Base-by-base conservation (phyloP, 352 stramenopile genomes). In the Phytophthora citrophthora region DNA sequence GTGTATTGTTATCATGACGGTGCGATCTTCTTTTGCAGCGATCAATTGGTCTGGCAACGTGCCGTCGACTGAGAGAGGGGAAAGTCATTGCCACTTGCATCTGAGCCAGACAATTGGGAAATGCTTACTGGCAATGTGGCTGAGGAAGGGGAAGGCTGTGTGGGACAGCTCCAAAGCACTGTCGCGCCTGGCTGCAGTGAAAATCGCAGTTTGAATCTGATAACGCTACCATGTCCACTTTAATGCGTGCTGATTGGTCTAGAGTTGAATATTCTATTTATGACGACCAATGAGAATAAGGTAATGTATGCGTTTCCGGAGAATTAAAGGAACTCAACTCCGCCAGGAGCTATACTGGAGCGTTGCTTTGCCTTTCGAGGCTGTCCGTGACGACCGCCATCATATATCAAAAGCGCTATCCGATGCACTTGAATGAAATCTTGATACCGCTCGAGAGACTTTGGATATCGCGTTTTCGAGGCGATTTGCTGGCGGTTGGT, bases 151-250 rank as follows among this genome's bases (percentile, higher is more conserved):
- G 43, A 48, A 43, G 51, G 26, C 26, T 24, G 43, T 44, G 41
- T 60, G 62, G 38, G 52, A 70, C 52, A 65, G 32, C 47, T 39
- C 26, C n/a, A 26, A 20, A 61, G 36, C 16, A 23, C 31, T 8
- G 27, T 20, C 27, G 7, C 41, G 56, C 49, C 47, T 50, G 56
- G 49, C 56, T 56, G 45, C 44, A 10, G 11, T 45, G 44, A 61
- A 31, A 63, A 41, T 39, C 44, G 44, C 24, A 16, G 11, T 41
- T 36, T 44, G 24, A 13, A 47, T 56, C 43, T 66, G 56, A 70
- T 66, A 70, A 66, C 38, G 6, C 32, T 32, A 32, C 7, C 46
- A 43, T 64, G 54, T 50, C 61, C 61, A 70, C 54, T 50, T 49
- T 5, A 36, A 15, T 43, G 18, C 7, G 16, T 16, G 44, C 2